phyloP scores from a whole-genome alignment of 75 land plant genomes.

The Selaginella tamariscina region DNA sequence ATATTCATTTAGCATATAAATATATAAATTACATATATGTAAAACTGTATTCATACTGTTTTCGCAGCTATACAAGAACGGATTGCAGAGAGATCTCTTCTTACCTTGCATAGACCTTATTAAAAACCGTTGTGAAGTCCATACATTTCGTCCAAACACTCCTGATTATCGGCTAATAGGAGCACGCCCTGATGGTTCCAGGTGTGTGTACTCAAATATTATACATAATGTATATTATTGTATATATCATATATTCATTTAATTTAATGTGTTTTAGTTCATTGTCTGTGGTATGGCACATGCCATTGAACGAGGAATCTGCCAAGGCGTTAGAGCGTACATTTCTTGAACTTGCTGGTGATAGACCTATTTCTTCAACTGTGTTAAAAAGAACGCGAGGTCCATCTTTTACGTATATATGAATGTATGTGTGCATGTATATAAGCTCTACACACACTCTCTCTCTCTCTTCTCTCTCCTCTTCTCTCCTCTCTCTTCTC shows the following conservation, averaged over 20 bases:
- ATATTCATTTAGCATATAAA: not conserved
- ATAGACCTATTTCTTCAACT: constrained; percentile 15
- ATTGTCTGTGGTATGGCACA: constrained; percentile 26
- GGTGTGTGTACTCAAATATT: constrained; percentile 9
- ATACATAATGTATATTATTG: not conserved
- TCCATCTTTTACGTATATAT: constrained; percentile 22
- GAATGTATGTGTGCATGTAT: no score
- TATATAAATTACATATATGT: no score
- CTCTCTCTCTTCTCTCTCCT: no score
- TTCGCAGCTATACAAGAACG: constrained; percentile 34
- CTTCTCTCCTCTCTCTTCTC: no score
- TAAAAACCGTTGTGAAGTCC: constrained; percentile 23
- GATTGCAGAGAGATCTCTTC: constrained; percentile 29
- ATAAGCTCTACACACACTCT: not conserved
- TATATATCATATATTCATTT: not conserved
- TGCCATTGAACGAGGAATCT: constrained; percentile 20
- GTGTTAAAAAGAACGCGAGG: constrained; percentile 23
- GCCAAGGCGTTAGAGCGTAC: constrained; percentile 7
- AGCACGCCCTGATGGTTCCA: constrained; percentile 32
- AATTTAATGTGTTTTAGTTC: constrained; percentile 14
- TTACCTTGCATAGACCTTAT: constrained; percentile 30
- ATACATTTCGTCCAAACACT: constrained; percentile 24
- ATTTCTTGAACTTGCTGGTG: constrained; percentile 24
- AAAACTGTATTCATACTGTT: no score
- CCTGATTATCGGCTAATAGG: constrained; percentile 32